Conservation (phyloP, 2,329 filamentous ascomycete species). For the Fusarium praegraminearum region DNA sequence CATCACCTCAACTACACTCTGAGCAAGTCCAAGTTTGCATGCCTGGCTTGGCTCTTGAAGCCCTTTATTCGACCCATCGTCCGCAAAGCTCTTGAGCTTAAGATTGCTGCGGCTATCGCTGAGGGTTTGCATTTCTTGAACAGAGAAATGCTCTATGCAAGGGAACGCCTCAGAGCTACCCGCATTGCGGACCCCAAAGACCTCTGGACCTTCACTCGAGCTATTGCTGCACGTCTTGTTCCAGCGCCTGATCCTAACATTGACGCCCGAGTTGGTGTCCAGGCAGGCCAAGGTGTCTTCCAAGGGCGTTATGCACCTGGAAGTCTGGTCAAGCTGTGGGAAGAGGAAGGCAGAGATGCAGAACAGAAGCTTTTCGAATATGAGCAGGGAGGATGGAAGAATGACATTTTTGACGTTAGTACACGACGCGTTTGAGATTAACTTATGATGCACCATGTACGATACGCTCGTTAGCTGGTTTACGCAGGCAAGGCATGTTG, state of each 20-base stretch:
- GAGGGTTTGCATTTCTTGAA: conserved; percentile 80
- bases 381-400: conserved; percentile 80
- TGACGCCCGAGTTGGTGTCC: conserved; percentile 78
- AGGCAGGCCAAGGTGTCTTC: conserved; percentile 73
- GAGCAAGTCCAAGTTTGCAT: conserved; percentile 79
- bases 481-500: conserved; percentile 20
- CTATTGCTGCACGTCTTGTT: conserved; percentile 80
- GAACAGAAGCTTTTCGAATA: conserved; percentile 81
- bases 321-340: conserved; percentile 90
- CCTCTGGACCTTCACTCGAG: conserved; percentile 83
- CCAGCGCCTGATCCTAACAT: conserved; percentile 81
- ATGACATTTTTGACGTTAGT: conserved; percentile 78
- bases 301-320: conserved; percentile 88
- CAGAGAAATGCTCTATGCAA: conserved; percentile 85
- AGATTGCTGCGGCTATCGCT: conserved; percentile 78
- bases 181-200: conserved; percentile 84
- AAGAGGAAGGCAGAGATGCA: conserved; percentile 79
- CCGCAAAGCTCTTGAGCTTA: conserved; percentile 80
- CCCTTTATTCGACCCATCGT: conserved; percentile 85
- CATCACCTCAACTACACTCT: conserved; percentile 88
- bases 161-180: conserved; percentile 87
- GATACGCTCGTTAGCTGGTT: conserved; percentile 21
- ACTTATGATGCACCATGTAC: conserved; percentile 3
- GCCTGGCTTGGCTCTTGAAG: conserved; percentile 85
- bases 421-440: conserved; percentile 48